Conservation (phyloP, 2,329 filamentous ascomycete species). For the Arthroderma sp. region DNA sequence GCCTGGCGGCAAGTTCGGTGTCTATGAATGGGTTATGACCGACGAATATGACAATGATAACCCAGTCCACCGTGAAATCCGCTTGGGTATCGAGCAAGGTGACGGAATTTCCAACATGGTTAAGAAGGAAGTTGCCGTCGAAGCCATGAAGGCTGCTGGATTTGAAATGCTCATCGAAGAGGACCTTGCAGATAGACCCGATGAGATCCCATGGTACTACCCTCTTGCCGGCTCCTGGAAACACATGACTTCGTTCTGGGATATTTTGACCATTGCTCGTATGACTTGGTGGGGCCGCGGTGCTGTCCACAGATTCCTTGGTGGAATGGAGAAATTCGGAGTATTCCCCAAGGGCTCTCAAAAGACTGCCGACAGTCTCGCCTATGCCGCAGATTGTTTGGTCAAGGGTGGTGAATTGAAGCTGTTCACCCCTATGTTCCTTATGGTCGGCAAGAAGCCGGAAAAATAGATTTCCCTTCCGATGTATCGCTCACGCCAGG, state of each 20-base stretch:
- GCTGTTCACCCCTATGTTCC: constrained; percentile 97
- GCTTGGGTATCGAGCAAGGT: constrained; percentile 87
- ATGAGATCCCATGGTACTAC: constrained; percentile 84
- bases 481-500: no score
- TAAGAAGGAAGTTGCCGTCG: constrained; percentile 63
- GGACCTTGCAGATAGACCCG: constrained; percentile 66
- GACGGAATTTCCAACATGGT: constrained; percentile 98
- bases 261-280: constrained; percentile 69
- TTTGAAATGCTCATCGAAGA: constrained; percentile 75
- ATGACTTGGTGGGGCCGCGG: constrained; percentile 79
- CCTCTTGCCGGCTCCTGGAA: constrained; percentile 73
- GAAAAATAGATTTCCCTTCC: constrained; percentile 17
- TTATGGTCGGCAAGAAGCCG: constrained; percentile 89
- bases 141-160: constrained; percentile 73
- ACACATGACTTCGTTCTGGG: constrained; percentile 66
- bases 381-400: constrained; percentile 65
- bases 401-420: constrained; percentile 77
- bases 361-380: constrained; percentile 89
- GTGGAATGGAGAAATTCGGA: constrained; percentile 58
- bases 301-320: constrained; percentile 62
- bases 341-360: constrained; percentile 72
- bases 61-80: constrained; percentile 73
- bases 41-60: constrained; percentile 86
- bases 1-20: constrained; percentile 87
- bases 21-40: constrained; percentile 99